Base-by-base conservation (phyloP, 2,329 filamentous ascomycete genomes). In the Tolypocladium sp. region DNA sequence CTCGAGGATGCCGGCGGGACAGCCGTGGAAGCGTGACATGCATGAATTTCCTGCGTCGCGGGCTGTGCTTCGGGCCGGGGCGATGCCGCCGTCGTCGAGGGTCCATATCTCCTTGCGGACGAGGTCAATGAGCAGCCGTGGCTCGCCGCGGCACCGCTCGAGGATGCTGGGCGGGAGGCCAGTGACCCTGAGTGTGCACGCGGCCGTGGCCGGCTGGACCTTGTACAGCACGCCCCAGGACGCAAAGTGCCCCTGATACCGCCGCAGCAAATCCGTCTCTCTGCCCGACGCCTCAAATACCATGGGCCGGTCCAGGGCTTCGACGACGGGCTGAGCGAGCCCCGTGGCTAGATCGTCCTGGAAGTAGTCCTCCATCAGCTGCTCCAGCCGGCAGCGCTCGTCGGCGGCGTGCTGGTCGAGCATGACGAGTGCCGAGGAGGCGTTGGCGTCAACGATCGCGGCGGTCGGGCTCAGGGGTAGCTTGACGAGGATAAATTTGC, bases 391-490 rank as follows among this genome's bases (percentile, higher is more conserved):
- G 62, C 89, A 86, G 53, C 94, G 83, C 75, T 99, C 94, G 69
- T 97, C 93, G 3, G 92, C 94, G 1, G 94, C 94, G 69, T 99
- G 94, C 68, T 99, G 94, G 68, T 99, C 94, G 7, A 97, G 81
- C 44, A 97, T 77, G 0, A 96, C 80, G 5, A 97, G 75, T 1
- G 85, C 40, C 89, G 76, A 51, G 80, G 63, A 63, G 10, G 54
- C 7, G 15, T 35, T 56, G 6, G 35, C 55, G 20, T 35, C 41
- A 17, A 35, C n/a, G 25, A 8, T 35, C 35, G 49, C 55, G 12
- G 20, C 22, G n/a, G 52, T 13, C 22, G 44, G 27, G 27, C 67
- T 57, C 17, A 70, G 60, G 0, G 72, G 69, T 56, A 90, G 74
- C 62, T 83, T 88, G 27, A 86, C 78, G 0, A 99, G 74, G 20